Base-by-base conservation (phyloP, 1,284 basidiomycete species). In the Tylopilus orsonianus region DNA sequence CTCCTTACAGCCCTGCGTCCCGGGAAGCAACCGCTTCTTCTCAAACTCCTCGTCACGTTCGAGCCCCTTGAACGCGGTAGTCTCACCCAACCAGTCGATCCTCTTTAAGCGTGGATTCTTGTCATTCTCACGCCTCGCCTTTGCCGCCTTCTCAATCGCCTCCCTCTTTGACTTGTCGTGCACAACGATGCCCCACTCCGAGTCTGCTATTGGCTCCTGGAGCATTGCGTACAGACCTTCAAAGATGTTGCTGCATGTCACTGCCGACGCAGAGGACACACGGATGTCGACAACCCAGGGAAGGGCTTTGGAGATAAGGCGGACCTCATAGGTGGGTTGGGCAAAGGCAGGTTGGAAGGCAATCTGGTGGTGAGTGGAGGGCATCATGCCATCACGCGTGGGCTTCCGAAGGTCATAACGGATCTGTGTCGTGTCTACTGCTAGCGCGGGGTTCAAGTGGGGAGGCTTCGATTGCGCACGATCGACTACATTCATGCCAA, bases 271-370 rank as follows among this genome's bases (percentile, higher is more conserved):
- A 2, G 61, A 50, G 0, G 64, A 64, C 6, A 67, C 66, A 14
- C 67, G 63, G 48, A 85, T 73, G 20, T 82, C 77, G 52, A 83
- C 71, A 3, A 72, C 56, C 82, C 82, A 85, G 0, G 81, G 83
- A 58, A 84, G 83, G 4, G 71, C 59, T 49, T 75, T 77, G 24
- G 75, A 81, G 47, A 83, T 69, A 27, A 85, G 68, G 10, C 75
- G 75, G 39, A 82, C 60, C 0, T 64, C 50, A 44, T 70, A 52
- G 9, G 60, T 58, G 16, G 63, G 32, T 0, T 61, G 59, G 13
- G 69, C 62, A 20, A 72, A 65, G 0, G 73, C 80, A 20, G 59
- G 62, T 14, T 66, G 49, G 26, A 58, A 53, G 1, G 70, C 67
- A 41, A 71, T 62, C 4, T 70, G 54, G 38, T 72, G 66, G 63